Evolutionary conservation across 2,329 filamentous ascomycete species (phyloP).

Genomic region (Fusarium zealandicum): DNA sequence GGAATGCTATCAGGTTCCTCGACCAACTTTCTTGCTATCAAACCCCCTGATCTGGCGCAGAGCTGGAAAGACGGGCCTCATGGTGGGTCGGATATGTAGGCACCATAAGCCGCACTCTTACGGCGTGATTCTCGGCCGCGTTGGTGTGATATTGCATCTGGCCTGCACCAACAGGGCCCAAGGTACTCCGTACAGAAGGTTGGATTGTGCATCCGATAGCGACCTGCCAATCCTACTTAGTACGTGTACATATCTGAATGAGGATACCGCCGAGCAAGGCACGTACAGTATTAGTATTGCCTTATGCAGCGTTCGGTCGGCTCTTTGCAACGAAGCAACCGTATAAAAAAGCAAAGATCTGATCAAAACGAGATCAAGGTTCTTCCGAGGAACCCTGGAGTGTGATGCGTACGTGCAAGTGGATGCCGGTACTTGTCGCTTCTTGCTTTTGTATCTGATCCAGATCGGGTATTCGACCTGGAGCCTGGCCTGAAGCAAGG

Average conservation of each 20-base stretch:
- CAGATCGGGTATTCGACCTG: slow-evolving; percentile 33
- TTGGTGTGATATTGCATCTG: slow-evolving; percentile 31
- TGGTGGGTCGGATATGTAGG: slow-evolving; percentile 29
- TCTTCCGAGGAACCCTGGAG: slow-evolving; percentile 10
- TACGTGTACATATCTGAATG: neutral
- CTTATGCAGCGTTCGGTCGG: too few relatives aligned
- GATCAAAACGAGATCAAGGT: slow-evolving; percentile 9
- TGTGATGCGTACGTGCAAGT: slow-evolving; percentile 18
- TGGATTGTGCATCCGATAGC: slow-evolving; percentile 8
- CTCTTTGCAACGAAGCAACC: too few relatives aligned
- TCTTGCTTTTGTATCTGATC: slow-evolving; percentile 30
- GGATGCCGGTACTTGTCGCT: slow-evolving; percentile 35
- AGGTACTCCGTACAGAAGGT: slow-evolving; percentile 11
- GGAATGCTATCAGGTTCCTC: neutral
- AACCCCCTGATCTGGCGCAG: slow-evolving; percentile 12
- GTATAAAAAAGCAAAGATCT: neutral
- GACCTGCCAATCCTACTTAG: slow-evolving; percentile 7
- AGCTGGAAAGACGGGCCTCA: slow-evolving; percentile 7
- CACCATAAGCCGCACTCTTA: slow-evolving; percentile 33
- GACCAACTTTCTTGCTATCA: slow-evolving; percentile 1
- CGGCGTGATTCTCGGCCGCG: slow-evolving; percentile 39
- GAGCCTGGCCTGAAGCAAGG: slow-evolving; percentile 16
- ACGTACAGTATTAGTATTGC: too few relatives aligned
- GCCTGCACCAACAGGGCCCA: slow-evolving; percentile 24
- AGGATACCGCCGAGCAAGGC: too few relatives aligned